These are phyloP conservation scores for Zea luxurians DNA, from an alignment of 176 grass and related monocot genomes.

Conservation along the genomic window DNA sequence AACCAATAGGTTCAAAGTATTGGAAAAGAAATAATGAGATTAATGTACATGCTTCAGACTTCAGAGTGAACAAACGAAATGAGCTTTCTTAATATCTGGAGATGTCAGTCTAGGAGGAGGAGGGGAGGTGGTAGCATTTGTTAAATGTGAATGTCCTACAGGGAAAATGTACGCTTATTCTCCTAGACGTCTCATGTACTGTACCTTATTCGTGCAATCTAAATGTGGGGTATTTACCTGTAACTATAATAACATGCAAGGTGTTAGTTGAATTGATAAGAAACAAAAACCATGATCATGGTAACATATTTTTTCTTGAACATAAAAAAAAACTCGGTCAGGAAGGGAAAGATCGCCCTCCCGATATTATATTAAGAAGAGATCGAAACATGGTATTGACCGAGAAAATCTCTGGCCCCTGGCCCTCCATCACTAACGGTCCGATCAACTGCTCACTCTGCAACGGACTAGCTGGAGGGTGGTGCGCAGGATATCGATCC, in stretches of 20 bases:
- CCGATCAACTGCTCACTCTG: too few species aligned
- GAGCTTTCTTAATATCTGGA: neutral
- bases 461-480: too few species aligned
- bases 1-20: neutral
- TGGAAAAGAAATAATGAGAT: neutral
- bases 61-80: neutral
- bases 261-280: slow-evolving; percentile 16
- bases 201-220: neutral
- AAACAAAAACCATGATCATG: slow-evolving; percentile 15
- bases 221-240: slow-evolving; percentile 1
- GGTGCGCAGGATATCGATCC: too few species aligned
- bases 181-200: neutral
- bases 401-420: too few species aligned
- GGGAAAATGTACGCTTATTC: neutral
- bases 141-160: neutral
- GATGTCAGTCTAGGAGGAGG: neutral
- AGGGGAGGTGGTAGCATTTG: slow-evolving; percentile 2
- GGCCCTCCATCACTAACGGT: too few species aligned
- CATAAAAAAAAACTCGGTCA: too few species aligned
- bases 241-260: neutral
- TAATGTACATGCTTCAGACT: neutral
- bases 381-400: too few species aligned
- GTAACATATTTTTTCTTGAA: neutral
- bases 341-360: too few species aligned
- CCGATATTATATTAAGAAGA: too few species aligned